Percentiles rank a stretch among this genome's conserved stretches.
Evolutionary conservation across 2,329 filamentous ascomycete genomes (phyloP).

Genomic region (Ophiostoma sp.): DNA sequence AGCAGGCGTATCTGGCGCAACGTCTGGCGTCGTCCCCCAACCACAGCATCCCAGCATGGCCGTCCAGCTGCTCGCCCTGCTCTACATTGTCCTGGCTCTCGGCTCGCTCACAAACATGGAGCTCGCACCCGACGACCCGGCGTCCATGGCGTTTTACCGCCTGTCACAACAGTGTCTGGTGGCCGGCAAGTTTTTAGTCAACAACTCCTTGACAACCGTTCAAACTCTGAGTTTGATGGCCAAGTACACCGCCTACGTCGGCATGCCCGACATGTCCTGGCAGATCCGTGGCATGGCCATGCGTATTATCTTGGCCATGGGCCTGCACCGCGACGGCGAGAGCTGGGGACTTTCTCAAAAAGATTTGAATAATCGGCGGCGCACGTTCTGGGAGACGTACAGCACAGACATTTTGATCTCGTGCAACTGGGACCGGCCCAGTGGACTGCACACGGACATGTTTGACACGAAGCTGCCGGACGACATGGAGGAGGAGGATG

Average conservation of each 20-base stretch:
- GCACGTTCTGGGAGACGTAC: slow-evolving; percentile 20
- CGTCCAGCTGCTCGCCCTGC: slow-evolving; percentile 13
- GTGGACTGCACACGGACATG: slow-evolving; percentile 17
- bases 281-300: slow-evolving; percentile 20
- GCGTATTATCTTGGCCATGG: slow-evolving; percentile 12
- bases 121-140: slow-evolving; percentile 14
- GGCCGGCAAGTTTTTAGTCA: slow-evolving; percentile 14
- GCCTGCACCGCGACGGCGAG: slow-evolving; percentile 23
- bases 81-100: slow-evolving; percentile 10
- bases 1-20: background rate
- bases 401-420: slow-evolving; percentile 17
- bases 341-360: slow-evolving; percentile 7
- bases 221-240: slow-evolving; percentile 14
- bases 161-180: slow-evolving; percentile 18
- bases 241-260: slow-evolving; percentile 19
- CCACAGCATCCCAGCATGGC: slow-evolving; percentile 16
- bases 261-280: slow-evolving; percentile 19
- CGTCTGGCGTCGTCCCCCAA: background rate
- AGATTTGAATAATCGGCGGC: slow-evolving; percentile 9
- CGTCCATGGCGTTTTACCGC: slow-evolving; percentile 1
- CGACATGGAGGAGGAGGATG: slow-evolving; percentile 4
- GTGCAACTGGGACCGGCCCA: slow-evolving; percentile 15
- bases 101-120: slow-evolving; percentile 19
- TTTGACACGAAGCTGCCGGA: slow-evolving; percentile 19
- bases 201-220: slow-evolving; percentile 12